Evolutionary conservation across 2,329 filamentous ascomycete species (phyloP), one percentile per base, ranked within the genome.

Genomic region (Ascocoryne sarcoides): DNA sequence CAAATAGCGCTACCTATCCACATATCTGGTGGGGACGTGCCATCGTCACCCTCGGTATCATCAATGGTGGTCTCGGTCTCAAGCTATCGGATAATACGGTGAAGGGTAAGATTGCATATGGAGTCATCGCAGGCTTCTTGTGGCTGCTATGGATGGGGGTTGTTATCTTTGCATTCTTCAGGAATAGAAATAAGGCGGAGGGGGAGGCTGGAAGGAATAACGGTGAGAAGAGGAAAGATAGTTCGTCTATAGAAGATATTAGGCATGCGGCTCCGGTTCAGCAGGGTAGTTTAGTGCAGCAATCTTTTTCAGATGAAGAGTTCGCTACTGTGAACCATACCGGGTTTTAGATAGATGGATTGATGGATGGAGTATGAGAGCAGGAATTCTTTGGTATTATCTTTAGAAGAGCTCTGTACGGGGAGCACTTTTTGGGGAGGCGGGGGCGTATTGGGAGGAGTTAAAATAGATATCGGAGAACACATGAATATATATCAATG

Each of bases 1-100:
- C 17, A 5, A 65, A 44, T 52, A 74, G 44, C 73, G 74, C 54
- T 56, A 79, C 51, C 53, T 64, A 18, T 74, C 46, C 49, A 16
- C 53, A 83, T 54, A 69, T 80, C 45, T 82, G 74, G 75, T 78
- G 69, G 55, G 79, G 78, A 14, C 69, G 78, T 15, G 52, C 62
- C 1, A 58, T 80, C 36, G 70, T 82, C 46, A 51, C 73, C 19
- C 55, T 81, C 4, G 78, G 76, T 23, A 68, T 82, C 37, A 59
- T 82, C 52, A 82, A 82, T 52, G 79, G 78, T 40, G 78, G 77
- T 0, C 59, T 82, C 7, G 78, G 78, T 4, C 61, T 82, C 16
- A 47, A 67, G 45, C 62, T 79, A n/a, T 61, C 70, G 2, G 49
- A 51, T 18, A 64, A 67, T 0, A 48, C 59, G 2, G 58, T 44